Evolutionary conservation across 257 asterid species (phyloP).

Genomic region (Craterostigma plantagineum): DNA sequence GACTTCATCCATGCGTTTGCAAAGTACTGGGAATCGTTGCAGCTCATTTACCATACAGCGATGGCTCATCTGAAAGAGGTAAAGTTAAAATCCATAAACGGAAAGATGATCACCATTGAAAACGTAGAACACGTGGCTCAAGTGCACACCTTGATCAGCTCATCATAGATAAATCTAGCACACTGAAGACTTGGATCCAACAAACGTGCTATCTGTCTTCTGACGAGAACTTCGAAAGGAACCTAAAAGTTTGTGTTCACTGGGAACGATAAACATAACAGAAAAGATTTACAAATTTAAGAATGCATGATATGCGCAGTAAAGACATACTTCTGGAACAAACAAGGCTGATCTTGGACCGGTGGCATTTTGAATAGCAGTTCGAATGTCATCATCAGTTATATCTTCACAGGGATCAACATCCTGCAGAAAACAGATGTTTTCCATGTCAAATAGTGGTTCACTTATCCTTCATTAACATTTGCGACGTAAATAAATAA

Average conservation of each 20-base stretch:
- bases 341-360: conserved; percentile 78
- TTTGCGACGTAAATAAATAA: conserved; percentile 7
- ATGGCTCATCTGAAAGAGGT: conserved; percentile 62
- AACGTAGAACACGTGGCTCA: conserved; percentile 3
- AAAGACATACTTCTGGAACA: conserved; percentile 73
- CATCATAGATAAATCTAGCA: conserved; percentile 83
- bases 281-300: conserved; percentile 2
- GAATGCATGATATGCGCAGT: conserved; percentile 3
- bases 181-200: conserved; percentile 97
- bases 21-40: conserved; percentile 69
- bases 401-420: conserved; percentile 92
- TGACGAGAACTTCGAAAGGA: conserved; percentile 88
- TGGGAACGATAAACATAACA: conserved; percentile 7
- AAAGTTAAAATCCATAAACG: conserved; percentile 6
- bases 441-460: conserved; percentile 7
- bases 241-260: conserved; percentile 28
- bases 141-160: conserved; percentile 64
- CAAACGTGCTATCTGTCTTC: conserved; percentile 76
- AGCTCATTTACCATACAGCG: conserved; percentile 64
- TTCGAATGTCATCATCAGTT: conserved; percentile 85
- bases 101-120: conserved; percentile 6
- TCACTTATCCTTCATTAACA: not conserved
- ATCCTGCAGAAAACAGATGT: conserved; percentile 33
- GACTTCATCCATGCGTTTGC: conserved; percentile 67
- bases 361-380: conserved; percentile 86